Conservation (phyloP, 208 protist species). For the Crithidia bombi region DNA sequence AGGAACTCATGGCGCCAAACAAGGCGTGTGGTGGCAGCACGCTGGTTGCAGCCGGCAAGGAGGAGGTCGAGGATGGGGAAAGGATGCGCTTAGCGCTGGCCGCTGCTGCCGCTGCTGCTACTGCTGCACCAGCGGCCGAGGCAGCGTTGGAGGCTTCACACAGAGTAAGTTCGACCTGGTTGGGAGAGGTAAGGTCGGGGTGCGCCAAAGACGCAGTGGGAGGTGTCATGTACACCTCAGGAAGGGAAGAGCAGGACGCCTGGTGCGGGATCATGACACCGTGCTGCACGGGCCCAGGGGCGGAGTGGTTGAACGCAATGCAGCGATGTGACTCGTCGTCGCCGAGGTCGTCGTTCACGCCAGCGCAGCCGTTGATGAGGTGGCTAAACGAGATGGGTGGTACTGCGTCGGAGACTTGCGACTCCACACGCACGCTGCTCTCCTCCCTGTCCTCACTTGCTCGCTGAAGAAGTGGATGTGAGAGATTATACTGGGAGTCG, state of each 20-base stretch:
- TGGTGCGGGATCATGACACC: neutral
- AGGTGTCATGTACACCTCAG: constrained; percentile 14
- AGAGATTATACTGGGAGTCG: constrained; percentile 4
- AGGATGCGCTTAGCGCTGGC: neutral
- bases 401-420: constrained; percentile 2
- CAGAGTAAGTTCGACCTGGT: neutral
- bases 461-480: neutral
- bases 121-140: neutral
- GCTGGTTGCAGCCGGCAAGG: neutral
- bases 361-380: neutral
- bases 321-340: neutral
- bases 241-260: neutral
- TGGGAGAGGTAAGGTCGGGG: neutral
- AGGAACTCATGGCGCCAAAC: neutral
- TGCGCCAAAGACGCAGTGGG: neutral
- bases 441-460: constrained; percentile 15
- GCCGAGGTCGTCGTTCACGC: neutral
- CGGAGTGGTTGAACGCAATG: neutral
- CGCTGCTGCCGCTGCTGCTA: neutral
- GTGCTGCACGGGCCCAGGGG: neutral
- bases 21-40: constrained; percentile 8
- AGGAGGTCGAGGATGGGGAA: constrained; percentile 2
- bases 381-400: neutral
- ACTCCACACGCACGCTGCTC: constrained; percentile 12
- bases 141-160: neutral